Evolutionary conservation across 805 yeast genomes (phyloP), one percentile per base, ranked within the genome.

Genomic region (Saturnispora halmiae): DNA sequence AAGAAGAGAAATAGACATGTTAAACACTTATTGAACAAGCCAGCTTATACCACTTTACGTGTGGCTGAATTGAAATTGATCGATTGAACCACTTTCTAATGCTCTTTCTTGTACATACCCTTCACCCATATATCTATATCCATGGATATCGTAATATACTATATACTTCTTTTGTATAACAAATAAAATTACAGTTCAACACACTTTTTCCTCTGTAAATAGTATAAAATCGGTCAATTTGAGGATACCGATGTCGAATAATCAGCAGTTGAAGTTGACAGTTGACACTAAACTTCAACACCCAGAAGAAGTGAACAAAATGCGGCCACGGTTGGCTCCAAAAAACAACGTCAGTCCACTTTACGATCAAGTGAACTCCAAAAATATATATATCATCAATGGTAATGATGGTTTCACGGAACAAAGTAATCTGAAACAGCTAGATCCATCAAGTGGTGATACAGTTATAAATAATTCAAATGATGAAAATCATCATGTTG

Each of bases 1-100:
- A 82, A 85, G 58, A 73, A 90, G 63, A 78, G 95, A 66, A 69
- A 79, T 49, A 79, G 87, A 70, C 79, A 81, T 67, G 67, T 74
- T 46, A 70, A 82, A 59, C 73, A 84, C 65, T 68, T 79, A 6
- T 65, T 67, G 21, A 72, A 73, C 34, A 79, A 87, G 62, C 85
- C 81, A 44, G 77, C 72, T 52, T 72, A 82, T 53, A 88, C 96
- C 5, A 76, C 83, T 32, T 61, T 88, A 51, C 74, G 88, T 59
- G 77, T 88, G 36, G 71, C 78, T 27, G 92, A 87, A 56, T 65
- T 87, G 49, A 69, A 67, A 49, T 61, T 87, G 6, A 51, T 73
- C 67, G 32, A 35, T 47, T 24, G 21, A 18, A 11, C 24, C 20
- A 13, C 9, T 6, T 29, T 8, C 4, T 31, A 8, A 8, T 16